Evolutionary conservation across 2,329 filamentous ascomycete species (phyloP), one percentile per base, ranked within the genome.

Genomic region (Didymella arachidicola): DNA sequence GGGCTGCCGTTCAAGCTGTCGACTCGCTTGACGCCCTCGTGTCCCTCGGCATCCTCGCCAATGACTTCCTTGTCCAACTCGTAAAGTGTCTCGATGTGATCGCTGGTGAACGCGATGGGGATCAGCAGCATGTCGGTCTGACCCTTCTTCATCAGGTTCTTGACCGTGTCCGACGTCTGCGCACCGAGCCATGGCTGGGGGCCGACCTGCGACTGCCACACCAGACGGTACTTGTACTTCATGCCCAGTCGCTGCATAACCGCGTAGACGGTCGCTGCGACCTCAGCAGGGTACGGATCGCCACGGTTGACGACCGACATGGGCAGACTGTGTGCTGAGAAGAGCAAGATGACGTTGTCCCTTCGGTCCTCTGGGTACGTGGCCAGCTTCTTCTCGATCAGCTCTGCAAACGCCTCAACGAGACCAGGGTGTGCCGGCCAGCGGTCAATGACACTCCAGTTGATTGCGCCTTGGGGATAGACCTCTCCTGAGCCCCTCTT

Each of bases 291-390:
- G 76, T 99, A 99, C 0, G 95, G 91, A 71, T 99, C 95, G 61
- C 95, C 90, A 88, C 94, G 86, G 80, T 99, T 99, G 53, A 99
- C 93, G 8, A 99, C 95, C 53, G 89, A 90, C 95, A 99, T 99
- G 36, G 95, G 95, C 67, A 99, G 80, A 71, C 92, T 97, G 80
- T 99, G 95, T 1, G 95, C 95, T 3, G 93, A 97, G 78, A 97
- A 99, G 16, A 99, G 82, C 36, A 99, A 80, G 2, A 98, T 89
- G 1, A 94, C 95, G 61, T 92, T 82, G 57, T 91, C 87, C 65
- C 93, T 84, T 65, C 88, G 85, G 61, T 95, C 92, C 71, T 89
- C 86, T 0, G 94, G 92, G 69, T 98, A 99, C 62, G 91, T 90
- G 27, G 86, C 83, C 39, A 99, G 82, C 71, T 91, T 93, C 53